Evolutionary conservation across 2,329 filamentous ascomycete genomes (phyloP).

Genomic region (Exophiala sp.): DNA sequence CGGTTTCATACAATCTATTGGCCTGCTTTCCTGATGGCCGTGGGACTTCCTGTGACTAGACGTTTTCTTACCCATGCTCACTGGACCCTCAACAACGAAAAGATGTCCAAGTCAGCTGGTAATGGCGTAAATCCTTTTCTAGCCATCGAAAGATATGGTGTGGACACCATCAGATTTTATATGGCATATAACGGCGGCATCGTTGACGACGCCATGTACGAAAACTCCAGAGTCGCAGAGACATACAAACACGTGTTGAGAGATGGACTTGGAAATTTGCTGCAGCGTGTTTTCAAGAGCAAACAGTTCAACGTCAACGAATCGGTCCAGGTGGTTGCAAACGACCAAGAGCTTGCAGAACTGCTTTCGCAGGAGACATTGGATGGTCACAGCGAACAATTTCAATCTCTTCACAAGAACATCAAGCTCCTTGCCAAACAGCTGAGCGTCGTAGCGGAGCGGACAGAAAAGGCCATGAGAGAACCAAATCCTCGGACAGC

Average conservation of each 20-base stretch:
- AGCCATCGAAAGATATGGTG: conserved; percentile 81
- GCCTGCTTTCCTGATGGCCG: conserved; percentile 90
- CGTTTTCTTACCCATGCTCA: conserved; percentile 85
- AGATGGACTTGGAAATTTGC: conserved; percentile 74
- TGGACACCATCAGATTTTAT: conserved; percentile 87
- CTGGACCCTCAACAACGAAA: conserved; percentile 86
- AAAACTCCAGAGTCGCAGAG: conserved; percentile 70
- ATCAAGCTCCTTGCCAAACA: conserved; percentile 3
- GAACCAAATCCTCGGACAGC: conserved; percentile 61
- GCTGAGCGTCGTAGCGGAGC: conserved; percentile 5
- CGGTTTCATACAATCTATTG: conserved; percentile 96
- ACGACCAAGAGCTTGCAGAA: conserved; percentile 24
- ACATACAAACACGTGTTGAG: conserved; percentile 78
- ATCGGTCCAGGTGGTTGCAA: conserved; percentile 48
- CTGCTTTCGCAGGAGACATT: conserved; percentile 29
- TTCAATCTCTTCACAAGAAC: conserved; percentile 15
- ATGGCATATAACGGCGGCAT: conserved; percentile 77
- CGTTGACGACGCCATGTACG: conserved; percentile 75
- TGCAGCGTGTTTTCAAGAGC: conserved; percentile 65
- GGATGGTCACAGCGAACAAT: conserved; percentile 36
- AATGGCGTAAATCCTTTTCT: conserved; percentile 95
- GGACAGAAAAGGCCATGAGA: conserved; percentile 12
- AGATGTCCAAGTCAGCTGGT: conserved; percentile 95
- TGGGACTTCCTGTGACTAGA: conserved; percentile 73
- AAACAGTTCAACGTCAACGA: conserved; percentile 66